A percentile compares a stretch with the other conserved stretches of the same genome.
Conservation (phyloP, 345 rosid species). For the Tarenaya hassleriana region DNA sequence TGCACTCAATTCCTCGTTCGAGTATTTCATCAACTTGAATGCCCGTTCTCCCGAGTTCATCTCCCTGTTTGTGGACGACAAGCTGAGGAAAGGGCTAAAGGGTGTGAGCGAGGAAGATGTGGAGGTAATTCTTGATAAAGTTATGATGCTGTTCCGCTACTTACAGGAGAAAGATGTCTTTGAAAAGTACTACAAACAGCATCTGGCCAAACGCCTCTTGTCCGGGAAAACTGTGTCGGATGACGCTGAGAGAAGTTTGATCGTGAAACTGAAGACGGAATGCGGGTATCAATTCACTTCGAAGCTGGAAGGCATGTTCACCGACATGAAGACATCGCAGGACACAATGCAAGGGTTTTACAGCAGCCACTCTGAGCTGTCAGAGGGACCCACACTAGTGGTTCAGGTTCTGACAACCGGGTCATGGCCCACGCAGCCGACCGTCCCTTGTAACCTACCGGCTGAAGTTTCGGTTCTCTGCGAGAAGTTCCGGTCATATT, state of each 20-base stretch:
- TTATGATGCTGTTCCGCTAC: conserved; percentile 98
- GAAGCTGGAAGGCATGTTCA: conserved; percentile 80
- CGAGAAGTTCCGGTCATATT: conserved; percentile 67
- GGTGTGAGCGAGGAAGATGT: conserved; percentile 86
- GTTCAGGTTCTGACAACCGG: conserved; percentile 80
- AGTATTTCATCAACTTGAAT: conserved; percentile 70
- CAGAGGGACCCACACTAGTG: conserved; percentile 59
- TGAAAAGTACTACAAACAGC: conserved; percentile 81
- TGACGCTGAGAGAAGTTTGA: conserved; percentile 81
- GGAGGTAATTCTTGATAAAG: conserved; percentile 78
- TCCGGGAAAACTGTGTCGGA: conserved; percentile 71
- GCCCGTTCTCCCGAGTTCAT: conserved; percentile 85
- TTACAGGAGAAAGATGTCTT: conserved; percentile 88
- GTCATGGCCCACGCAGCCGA: conserved; percentile 77
- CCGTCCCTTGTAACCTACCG: conserved; percentile 59
- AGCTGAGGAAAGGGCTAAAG: conserved; percentile 66
- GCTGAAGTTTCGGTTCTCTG: conserved; percentile 60
- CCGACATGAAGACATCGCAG: conserved; percentile 83
- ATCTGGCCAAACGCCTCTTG: conserved; percentile 71
- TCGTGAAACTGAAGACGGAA: conserved; percentile 74
- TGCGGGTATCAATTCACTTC: conserved; percentile 84
- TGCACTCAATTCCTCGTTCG: conserved; percentile 75
- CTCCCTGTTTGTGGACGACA: conserved; percentile 76
- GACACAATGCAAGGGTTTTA: conserved; percentile 72
- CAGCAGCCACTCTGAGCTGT: conserved; percentile 50